Conservation (phyloP, 2,329 filamentous ascomycete genomes). For the Fusarium sp. region DNA sequence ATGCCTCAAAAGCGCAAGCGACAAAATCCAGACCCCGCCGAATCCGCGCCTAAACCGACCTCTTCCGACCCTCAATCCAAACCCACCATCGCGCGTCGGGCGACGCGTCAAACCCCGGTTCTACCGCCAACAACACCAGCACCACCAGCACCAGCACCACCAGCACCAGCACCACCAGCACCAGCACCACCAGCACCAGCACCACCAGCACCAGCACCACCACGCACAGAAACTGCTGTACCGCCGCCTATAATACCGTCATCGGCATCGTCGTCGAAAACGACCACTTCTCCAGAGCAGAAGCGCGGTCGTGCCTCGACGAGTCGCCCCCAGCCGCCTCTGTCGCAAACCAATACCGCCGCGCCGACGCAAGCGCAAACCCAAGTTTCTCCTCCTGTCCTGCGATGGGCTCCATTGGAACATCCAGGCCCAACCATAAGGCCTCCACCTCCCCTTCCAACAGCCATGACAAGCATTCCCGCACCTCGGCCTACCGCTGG, state of each 20-base stretch:
- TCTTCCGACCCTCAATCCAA: conserved; percentile 32
- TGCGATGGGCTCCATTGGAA: conserved; percentile 50
- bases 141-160: conserved; percentile 29
- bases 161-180: conserved; percentile 37
- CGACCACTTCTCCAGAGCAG: conserved; percentile 31
- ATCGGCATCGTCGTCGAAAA: conserved; percentile 19
- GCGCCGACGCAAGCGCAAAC: conserved; percentile 16
- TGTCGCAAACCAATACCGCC: conserved; percentile 17
- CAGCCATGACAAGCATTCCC: conserved; percentile 46
- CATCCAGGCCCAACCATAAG: conserved; percentile 36
- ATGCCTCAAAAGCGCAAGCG: conserved; percentile 60
- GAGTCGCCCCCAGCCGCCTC: conserved; percentile 19
- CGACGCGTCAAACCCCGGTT: conserved; percentile 59
- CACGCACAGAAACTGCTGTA: conserved; percentile 40
- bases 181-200: conserved; percentile 44
- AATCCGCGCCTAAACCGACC: conserved; percentile 20
- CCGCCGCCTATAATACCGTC: conserved; percentile 37
- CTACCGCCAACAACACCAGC: conserved; percentile 50
- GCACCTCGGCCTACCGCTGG: conserved; percentile 31
- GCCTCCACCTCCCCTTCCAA: conserved; percentile 9
- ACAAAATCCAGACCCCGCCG: conserved; percentile 49
- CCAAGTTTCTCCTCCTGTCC: conserved; percentile 35
- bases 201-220: conserved; percentile 38
- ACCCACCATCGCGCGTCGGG: conserved; percentile 54
- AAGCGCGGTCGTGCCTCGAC: conserved; percentile 43